Conservation (phyloP, 2,329 filamentous ascomycete species). For the Aspergillus pseudoterreus region DNA sequence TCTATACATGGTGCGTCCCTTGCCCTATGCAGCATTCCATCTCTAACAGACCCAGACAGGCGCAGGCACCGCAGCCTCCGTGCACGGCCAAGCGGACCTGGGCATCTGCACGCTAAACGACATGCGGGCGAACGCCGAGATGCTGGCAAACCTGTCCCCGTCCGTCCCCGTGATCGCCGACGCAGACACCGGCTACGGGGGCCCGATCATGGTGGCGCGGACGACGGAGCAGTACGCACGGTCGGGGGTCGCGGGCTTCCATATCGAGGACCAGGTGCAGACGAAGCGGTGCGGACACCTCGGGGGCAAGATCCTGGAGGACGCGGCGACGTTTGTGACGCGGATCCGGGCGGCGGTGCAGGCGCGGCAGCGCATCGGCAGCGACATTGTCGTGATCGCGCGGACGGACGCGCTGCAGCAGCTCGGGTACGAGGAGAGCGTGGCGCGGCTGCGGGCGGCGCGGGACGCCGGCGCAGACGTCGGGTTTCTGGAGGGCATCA, state of each 20-base stretch:
- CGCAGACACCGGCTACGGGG: conserved; percentile 54
- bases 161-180: conserved; percentile 51
- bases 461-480: conserved; percentile 40
- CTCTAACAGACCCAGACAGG: conserved; percentile 40
- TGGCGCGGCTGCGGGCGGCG: conserved; percentile 37
- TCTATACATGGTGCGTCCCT: conserved; percentile 47
- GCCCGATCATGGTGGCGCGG: conserved; percentile 47
- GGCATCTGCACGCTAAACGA: conserved; percentile 51
- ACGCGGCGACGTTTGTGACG: conserved; percentile 29
- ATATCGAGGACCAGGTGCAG: conserved; percentile 56
- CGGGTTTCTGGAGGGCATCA: conserved; percentile 41
- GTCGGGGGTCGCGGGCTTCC: conserved; percentile 53
- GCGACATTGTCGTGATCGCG: conserved; percentile 45
- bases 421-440: conserved; percentile 39
- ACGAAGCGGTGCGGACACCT: conserved; percentile 42
- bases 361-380: conserved; percentile 29
- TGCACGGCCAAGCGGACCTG: conserved; percentile 49
- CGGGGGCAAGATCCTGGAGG: conserved; percentile 38
- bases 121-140: conserved; percentile 52
- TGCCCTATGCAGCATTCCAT: no score
- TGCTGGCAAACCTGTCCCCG: conserved; percentile 51
- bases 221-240: conserved; percentile 50
- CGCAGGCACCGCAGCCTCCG: conserved; percentile 48
- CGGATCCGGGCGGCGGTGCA: conserved; percentile 38
- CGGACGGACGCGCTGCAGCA: conserved; percentile 38